These are phyloP conservation scores for Tubosaeta sp. DNA, from an alignment of 768 basidiomycete genomes.

Conservation along the genomic window DNA sequence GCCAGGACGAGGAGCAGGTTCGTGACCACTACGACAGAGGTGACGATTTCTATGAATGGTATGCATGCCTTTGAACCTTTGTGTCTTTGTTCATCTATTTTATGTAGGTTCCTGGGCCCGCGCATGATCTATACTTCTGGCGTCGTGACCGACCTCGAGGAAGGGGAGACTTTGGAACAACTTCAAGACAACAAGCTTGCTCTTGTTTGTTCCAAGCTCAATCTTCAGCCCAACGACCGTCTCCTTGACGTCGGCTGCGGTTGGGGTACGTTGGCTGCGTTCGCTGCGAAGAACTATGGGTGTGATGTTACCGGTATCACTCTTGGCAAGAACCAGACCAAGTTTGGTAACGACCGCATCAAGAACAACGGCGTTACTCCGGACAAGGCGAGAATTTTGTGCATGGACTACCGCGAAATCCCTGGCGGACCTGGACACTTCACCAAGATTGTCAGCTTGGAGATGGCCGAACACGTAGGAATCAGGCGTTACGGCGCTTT, in stretches of 20 bases:
- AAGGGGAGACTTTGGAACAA: conserved; percentile 81
- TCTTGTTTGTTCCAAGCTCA: conserved; percentile 91
- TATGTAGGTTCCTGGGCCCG: conserved; percentile 79
- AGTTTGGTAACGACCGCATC: conserved; percentile 89
- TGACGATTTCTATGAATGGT: conserved; percentile 93
- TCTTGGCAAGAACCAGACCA: conserved; percentile 84
- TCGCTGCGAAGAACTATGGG: conserved; percentile 96
- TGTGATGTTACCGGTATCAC: conserved; percentile 97
- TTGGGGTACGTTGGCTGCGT: conserved; percentile 94
- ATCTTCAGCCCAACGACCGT: conserved; percentile 80
- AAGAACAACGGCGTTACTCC: conserved; percentile 67
- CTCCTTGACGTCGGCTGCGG: conserved; percentile 88
- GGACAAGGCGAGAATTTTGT: conserved; percentile 82
- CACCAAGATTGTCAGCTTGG: conserved; percentile 92
- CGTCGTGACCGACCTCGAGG: conserved; percentile 65
- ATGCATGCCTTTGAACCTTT: background rate
- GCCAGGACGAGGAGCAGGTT: conserved; percentile 94
- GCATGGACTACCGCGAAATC: conserved; percentile 91
- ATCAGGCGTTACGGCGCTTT: conserved; percentile 88
- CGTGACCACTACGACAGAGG: conserved; percentile 96
- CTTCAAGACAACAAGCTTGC: conserved; percentile 98
- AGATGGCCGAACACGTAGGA: conserved; percentile 99
- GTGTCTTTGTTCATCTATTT: background rate
- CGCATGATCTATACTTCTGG: conserved; percentile 99
- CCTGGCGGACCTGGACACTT: conserved; percentile 72